A percentile compares a stretch with the other conserved stretches of the same genome.
These are phyloP conservation scores for Suillus subaureus DNA, from an alignment of 768 basidiomycete species.

Conservation along the genomic window DNA sequence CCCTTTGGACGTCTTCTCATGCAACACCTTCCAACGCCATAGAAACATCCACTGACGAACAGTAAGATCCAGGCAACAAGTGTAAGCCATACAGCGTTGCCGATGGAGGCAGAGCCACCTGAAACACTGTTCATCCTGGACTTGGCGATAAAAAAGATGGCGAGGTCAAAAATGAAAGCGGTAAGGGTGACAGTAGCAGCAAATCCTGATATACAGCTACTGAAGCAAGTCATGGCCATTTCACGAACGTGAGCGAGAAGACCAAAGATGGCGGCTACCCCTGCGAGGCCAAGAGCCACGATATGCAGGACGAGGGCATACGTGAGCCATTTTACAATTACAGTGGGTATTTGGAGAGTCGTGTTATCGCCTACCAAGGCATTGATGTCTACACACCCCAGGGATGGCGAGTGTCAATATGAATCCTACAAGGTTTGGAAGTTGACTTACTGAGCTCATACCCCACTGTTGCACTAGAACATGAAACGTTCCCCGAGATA, in stretches of 20 bases:
- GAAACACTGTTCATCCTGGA: constrained; percentile 73
- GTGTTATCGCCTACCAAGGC: constrained; percentile 70
- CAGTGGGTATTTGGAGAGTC: constrained; percentile 72
- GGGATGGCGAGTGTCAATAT: neutral
- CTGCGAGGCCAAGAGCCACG: constrained; percentile 77
- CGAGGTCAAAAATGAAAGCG: constrained; percentile 93
- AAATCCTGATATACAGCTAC: constrained; percentile 78
- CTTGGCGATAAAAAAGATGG: constrained; percentile 87
- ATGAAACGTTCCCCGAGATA: constrained; percentile 56
- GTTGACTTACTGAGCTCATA: constrained; percentile 80
- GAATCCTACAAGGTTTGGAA: constrained; percentile 7
- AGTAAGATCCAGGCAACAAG: constrained; percentile 84
- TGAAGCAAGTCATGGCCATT: constrained; percentile 83
- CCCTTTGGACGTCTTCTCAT: constrained; percentile 55
- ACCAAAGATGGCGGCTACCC: constrained; percentile 75
- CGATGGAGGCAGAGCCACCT: constrained; percentile 78
- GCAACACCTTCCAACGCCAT: constrained; percentile 82
- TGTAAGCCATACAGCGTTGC: constrained; percentile 91
- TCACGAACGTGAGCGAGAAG: constrained; percentile 87
- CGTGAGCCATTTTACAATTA: constrained; percentile 93
- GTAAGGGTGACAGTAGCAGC: constrained; percentile 77
- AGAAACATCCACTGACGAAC: constrained; percentile 91
- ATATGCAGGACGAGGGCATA: constrained; percentile 92
- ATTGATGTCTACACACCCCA: constrained; percentile 67
- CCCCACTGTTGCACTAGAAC: constrained; percentile 81